Percentiles rank a stretch among this genome's conserved stretches.
These are phyloP conservation scores for Nematocida ausubeli DNA, from an alignment of 371 early-diverging fungal genomes.

Conservation along the genomic window DNA sequence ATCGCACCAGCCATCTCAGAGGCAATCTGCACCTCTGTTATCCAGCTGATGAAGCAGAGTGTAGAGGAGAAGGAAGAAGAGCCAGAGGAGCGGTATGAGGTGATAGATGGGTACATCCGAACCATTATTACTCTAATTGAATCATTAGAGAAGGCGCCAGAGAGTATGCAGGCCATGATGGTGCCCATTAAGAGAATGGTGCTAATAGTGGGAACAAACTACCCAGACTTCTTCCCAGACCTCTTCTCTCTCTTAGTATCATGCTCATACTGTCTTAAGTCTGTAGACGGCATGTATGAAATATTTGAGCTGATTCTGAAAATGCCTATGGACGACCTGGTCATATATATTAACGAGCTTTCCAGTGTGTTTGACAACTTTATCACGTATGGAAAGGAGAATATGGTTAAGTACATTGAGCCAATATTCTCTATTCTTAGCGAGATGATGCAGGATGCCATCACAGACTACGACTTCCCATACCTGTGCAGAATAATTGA, in stretches of 20 bases:
- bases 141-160: conserved; percentile 46
- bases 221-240: conserved; percentile 64
- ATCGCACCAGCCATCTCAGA: conserved; percentile 64
- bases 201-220: conserved; percentile 48
- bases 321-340: conserved; percentile 57
- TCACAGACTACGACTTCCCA: conserved; percentile 66
- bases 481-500: conserved; percentile 66
- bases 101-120: conserved; percentile 62
- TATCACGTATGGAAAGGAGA: conserved; percentile 62
- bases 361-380: conserved; percentile 66
- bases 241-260: conserved; percentile 59
- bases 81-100: conserved; percentile 57
- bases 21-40: conserved; percentile 51
- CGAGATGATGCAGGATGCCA: conserved; percentile 57
- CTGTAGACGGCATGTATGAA: conserved; percentile 61
- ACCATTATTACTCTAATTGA: conserved; percentile 59
- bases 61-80: conserved; percentile 35
- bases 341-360: conserved; percentile 55
- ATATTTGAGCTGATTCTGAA: conserved; percentile 57
- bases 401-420: conserved; percentile 17
- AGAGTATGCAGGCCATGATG: conserved; percentile 17
- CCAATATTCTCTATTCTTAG: conserved; percentile 39
- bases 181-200: conserved; percentile 53
- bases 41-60: conserved; percentile 52
- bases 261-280: conserved; percentile 60